Conservation (phyloP, 164 flowering plant species). For the Magnolia kwangsiensis region DNA sequence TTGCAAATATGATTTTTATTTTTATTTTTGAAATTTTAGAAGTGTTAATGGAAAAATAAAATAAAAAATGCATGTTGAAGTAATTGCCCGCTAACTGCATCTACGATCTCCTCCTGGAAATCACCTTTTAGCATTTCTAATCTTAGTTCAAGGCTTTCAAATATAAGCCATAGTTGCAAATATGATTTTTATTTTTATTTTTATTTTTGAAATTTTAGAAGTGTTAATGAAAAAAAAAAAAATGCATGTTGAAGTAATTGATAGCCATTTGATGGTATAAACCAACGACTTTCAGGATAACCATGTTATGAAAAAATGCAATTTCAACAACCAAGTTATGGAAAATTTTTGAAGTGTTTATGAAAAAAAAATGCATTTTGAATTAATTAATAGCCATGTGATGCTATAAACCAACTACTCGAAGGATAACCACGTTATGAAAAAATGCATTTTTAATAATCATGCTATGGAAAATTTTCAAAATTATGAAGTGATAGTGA, state of each 20-base stretch:
- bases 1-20: too few relatives aligned
- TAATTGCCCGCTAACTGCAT: neutral
- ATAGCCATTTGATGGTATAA: neutral
- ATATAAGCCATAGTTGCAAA: too few relatives aligned
- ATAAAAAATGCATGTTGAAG: neutral
- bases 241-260: neutral
- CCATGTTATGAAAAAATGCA: neutral
- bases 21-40: too few relatives aligned
- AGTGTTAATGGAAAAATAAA: too few relatives aligned
- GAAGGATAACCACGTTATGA: neutral
- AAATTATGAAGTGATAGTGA: neutral
- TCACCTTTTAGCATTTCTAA: too few relatives aligned
- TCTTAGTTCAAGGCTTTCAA: too few relatives aligned
- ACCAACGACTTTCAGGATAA: neutral
- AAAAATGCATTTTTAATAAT: too few relatives aligned
- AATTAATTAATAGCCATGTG: neutral
- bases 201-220: neutral
- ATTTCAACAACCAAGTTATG: neutral
- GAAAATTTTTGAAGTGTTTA: neutral
- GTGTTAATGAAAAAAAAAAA: too few relatives aligned
- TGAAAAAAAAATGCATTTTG: neutral
- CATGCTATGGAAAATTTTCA: neutral
- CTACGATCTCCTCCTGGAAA: too few relatives aligned
- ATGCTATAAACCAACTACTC: neutral
- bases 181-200: too few relatives aligned